phyloP scores from a whole-genome alignment of 192 early-diverging fungal genomes.

The Allomyces arbusculus region DNA sequence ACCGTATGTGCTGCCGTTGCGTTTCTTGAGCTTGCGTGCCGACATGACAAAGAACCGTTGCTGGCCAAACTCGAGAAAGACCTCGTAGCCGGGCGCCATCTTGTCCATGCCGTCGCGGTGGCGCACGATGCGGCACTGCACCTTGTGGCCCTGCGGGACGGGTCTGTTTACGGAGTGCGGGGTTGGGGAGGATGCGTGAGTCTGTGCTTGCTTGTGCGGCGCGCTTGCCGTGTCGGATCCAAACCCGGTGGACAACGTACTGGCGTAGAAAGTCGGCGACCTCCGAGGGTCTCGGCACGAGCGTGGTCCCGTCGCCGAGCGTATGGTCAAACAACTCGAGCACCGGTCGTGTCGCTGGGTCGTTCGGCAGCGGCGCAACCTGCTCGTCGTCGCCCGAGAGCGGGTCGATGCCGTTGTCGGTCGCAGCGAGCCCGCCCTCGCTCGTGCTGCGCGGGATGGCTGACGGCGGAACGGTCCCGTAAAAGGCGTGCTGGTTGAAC shows the following conservation, averaged over 20 bases:
- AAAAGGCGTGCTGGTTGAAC: too few relatives aligned
- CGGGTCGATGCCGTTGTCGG: too few relatives aligned
- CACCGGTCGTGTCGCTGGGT: too few relatives aligned
- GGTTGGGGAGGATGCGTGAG: too few relatives aligned
- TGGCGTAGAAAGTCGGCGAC: neutral
- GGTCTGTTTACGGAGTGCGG: slow-evolving; percentile 25
- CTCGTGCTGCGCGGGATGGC: too few relatives aligned
- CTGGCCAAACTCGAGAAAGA: slow-evolving; percentile 35
- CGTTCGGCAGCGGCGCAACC: too few relatives aligned
- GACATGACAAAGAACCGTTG: slow-evolving; percentile 32
- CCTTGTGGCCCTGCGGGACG: slow-evolving; percentile 36
- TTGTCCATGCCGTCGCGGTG: slow-evolving; percentile 37
- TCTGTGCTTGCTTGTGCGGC: too few relatives aligned
- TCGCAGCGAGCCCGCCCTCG: too few relatives aligned
- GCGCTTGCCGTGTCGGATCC: too few relatives aligned
- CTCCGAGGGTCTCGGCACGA: neutral
- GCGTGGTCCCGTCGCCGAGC: neutral
- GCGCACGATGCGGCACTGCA: slow-evolving; percentile 46
- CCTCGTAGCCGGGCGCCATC: slow-evolving; percentile 45
- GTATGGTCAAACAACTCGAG: too few relatives aligned
- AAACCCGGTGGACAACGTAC: neutral
- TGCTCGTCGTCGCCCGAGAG: too few relatives aligned
- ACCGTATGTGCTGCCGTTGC: slow-evolving; percentile 37
- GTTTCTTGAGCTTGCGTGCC: slow-evolving; percentile 47
- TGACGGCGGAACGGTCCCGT: too few relatives aligned